These are phyloP conservation scores for Urochloa ruziziensis DNA, from an alignment of 176 grass and related monocot genomes.

Conservation along the genomic window DNA sequence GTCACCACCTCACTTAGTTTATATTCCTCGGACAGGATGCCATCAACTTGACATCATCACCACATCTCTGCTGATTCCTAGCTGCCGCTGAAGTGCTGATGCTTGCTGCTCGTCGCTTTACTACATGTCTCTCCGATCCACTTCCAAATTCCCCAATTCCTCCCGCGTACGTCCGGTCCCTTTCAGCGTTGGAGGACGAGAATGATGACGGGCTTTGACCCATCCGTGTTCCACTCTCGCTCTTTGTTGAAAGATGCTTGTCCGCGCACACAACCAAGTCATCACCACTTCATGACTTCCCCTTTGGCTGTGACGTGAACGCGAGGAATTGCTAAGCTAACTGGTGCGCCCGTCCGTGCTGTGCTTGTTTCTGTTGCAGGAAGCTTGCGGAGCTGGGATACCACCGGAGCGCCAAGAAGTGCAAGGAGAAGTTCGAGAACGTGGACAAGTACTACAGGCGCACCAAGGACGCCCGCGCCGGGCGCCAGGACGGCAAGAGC, in stretches of 20 bases:
- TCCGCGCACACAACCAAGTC: background rate
- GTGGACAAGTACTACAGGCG: conserved; percentile 99
- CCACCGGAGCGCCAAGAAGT: conserved; percentile 81
- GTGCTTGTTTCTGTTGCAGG: conserved; percentile 25
- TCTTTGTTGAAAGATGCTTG: conserved; percentile 27
- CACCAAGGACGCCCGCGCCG: conserved; percentile 87
- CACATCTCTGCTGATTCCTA: conserved; percentile 21
- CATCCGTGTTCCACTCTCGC: no score
- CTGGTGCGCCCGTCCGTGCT: background rate
- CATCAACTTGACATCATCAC: conserved; percentile 35
- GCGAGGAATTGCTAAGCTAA: conserved; percentile 17
- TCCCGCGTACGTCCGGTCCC: conserved; percentile 8
- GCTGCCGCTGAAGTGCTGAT: background rate
- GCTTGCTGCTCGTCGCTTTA: conserved; percentile 8
- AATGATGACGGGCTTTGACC: conserved; percentile 18
- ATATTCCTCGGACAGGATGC: background rate
- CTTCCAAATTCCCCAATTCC: conserved; percentile 22
- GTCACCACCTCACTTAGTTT: background rate
- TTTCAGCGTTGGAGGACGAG: conserved; percentile 18
- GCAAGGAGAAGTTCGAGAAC: conserved; percentile 99
- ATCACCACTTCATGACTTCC: background rate
- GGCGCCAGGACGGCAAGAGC: conserved; percentile 89
- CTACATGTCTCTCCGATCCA: background rate
- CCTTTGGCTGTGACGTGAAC: conserved; percentile 32
- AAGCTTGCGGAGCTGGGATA: conserved; percentile 81